These are phyloP conservation scores for Aspergillus incahuasiensis DNA, from an alignment of 495 filamentous ascomycete species.

Conservation along the genomic window DNA sequence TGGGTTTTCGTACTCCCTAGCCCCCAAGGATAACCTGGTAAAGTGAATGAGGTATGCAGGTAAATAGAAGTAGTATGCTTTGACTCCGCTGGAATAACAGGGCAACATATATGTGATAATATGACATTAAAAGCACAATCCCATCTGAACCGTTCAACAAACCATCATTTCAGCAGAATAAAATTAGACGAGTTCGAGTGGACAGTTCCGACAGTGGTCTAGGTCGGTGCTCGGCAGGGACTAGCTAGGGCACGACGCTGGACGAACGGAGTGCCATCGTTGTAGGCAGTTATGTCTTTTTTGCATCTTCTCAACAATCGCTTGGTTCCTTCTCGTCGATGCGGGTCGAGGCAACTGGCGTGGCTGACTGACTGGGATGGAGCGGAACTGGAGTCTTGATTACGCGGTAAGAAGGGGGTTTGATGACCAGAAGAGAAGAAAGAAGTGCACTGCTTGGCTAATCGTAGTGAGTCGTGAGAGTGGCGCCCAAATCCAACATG, in stretches of 20 bases:
- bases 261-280: neutral
- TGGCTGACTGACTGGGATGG: no score
- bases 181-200: no score
- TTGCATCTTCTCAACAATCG: no score
- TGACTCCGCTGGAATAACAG: neutral
- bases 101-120: neutral
- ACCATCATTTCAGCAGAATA: no score
- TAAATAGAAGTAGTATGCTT: no score
- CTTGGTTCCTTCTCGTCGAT: no score
- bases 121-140: neutral
- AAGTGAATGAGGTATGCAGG: no score
- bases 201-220: no score
- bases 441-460: constrained; percentile 1
- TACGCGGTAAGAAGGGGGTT: neutral
- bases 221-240: neutral
- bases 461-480: neutral
- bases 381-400: neutral
- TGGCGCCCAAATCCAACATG: neutral
- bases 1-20: no score
- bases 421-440: neutral
- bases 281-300: neutral
- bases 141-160: neutral
- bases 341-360: no score
- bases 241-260: neutral
- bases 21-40: no score